These are phyloP conservation scores for Moesziomyces globuligerus DNA, from an alignment of 1,284 basidiomycete species.

Conservation along the genomic window DNA sequence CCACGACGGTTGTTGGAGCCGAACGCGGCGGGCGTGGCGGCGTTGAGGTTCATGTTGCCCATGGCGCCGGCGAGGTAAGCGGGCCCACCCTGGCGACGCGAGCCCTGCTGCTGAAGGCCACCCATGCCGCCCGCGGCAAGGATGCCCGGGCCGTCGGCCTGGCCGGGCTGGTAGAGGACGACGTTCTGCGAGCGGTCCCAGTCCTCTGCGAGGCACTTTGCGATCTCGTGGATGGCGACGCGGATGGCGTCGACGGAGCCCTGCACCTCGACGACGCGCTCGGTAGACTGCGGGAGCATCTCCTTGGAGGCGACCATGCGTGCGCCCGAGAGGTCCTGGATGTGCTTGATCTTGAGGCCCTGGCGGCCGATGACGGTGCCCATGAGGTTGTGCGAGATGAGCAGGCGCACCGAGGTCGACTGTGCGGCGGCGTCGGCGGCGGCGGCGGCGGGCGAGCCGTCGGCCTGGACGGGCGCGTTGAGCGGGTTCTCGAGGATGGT, in stretches of 20 bases:
- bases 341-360: constrained; percentile 68
- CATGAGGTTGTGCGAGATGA: constrained; percentile 68
- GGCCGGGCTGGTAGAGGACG: constrained; percentile 89
- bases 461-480: constrained; percentile 40
- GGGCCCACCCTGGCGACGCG: constrained; percentile 53
- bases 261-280: constrained; percentile 93
- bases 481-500: constrained; percentile 76
- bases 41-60: constrained; percentile 35
- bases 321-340: constrained; percentile 66
- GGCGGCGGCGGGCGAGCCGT: constrained; percentile 76
- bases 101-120: constrained; percentile 59
- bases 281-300: constrained; percentile 67
- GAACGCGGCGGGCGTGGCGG: constrained; percentile 5
- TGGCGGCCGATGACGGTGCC: constrained; percentile 67
- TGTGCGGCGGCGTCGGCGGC: constrained; percentile 72
- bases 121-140: constrained; percentile 69
- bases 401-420: constrained; percentile 84
- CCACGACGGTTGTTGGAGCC: constrained; percentile 50
- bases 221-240: constrained; percentile 91
- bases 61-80: constrained; percentile 68
- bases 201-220: constrained; percentile 92
- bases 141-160: constrained; percentile 69
- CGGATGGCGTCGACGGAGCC: constrained; percentile 90
- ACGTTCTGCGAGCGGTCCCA: constrained; percentile 83
- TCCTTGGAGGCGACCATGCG: constrained; percentile 68